Evolutionary conservation across 2,329 filamentous ascomycete species (phyloP).

Genomic region (Claviceps capensis): DNA sequence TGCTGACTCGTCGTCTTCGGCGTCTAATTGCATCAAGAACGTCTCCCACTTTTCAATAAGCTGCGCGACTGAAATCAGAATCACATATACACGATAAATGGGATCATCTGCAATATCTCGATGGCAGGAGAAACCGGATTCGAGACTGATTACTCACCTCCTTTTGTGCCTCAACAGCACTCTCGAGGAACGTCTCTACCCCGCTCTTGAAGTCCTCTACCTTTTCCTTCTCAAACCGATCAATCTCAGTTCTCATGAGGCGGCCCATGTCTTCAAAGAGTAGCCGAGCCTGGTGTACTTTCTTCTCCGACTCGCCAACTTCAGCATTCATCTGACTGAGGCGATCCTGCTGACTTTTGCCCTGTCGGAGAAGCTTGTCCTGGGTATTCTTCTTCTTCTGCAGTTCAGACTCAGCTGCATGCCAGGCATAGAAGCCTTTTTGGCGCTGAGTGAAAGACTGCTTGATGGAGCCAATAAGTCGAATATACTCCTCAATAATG

Average conservation of each 20-base stretch:
- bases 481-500: conserved; percentile 96
- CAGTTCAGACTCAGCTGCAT: conserved; percentile 76
- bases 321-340: conserved; percentile 86
- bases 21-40: conserved; percentile 89
- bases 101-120: neutral
- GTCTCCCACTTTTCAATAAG: conserved; percentile 92
- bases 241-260: conserved; percentile 79
- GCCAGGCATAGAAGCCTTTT: conserved; percentile 92
- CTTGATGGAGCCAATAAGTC: conserved; percentile 89
- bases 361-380: conserved; percentile 90
- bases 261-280: conserved; percentile 96
- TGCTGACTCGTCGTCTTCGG: conserved; percentile 68
- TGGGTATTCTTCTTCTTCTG: conserved; percentile 80
- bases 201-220: conserved; percentile 98
- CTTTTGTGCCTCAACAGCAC: conserved; percentile 94
- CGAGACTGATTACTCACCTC: conserved; percentile 47
- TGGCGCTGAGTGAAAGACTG: conserved; percentile 84
- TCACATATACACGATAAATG: neutral
- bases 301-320: conserved; percentile 87
- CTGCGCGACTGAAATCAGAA: conserved; percentile 19
- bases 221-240: conserved; percentile 92
- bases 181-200: conserved; percentile 94
- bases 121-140: conserved; percentile 8
- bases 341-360: conserved; percentile 89
- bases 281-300: conserved; percentile 77